Conservation (phyloP, 495 filamentous ascomycete genomes). For the Lichina pygmaea region DNA sequence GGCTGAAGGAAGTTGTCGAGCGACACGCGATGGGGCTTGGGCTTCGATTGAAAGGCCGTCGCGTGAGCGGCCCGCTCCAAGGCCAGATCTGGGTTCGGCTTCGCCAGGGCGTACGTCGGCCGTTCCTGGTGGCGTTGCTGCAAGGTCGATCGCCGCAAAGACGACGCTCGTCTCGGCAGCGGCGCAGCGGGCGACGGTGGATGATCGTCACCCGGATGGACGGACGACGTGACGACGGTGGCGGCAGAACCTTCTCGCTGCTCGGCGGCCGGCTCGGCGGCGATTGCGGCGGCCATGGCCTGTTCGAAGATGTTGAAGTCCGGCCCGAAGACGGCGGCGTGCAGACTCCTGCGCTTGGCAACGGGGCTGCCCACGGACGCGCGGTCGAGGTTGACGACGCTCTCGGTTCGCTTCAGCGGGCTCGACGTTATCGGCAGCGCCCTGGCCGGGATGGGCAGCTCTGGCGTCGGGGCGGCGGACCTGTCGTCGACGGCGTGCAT, state of each 20-base stretch:
- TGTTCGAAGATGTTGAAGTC: slow-evolving; percentile 50
- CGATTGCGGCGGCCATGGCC: slow-evolving; percentile 2
- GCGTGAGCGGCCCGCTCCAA: slow-evolving; percentile 20
- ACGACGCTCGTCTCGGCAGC: slow-evolving; percentile 29
- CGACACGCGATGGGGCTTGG: slow-evolving; percentile 25
- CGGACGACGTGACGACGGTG: neutral
- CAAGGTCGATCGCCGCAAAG: slow-evolving; percentile 61
- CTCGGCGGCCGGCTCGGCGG: neutral
- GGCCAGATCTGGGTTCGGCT: slow-evolving; percentile 6
- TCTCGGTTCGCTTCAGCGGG: slow-evolving; percentile 78
- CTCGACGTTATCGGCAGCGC: slow-evolving; percentile 36
- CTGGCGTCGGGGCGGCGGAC: neutral
- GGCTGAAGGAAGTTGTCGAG: slow-evolving; percentile 44
- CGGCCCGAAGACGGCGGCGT: slow-evolving; percentile 29
- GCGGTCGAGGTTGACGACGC: slow-evolving; percentile 64
- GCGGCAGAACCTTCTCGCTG: neutral
- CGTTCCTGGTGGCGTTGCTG: slow-evolving; percentile 51
- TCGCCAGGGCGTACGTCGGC: slow-evolving; percentile 25
- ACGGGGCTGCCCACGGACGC: slow-evolving; percentile 54
- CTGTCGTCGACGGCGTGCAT: neutral
- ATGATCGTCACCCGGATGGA: neutral
- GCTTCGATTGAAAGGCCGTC: slow-evolving; percentile 23
- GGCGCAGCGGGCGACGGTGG: slow-evolving; percentile 6
- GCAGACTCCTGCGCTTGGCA: slow-evolving; percentile 63
- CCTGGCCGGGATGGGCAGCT: slow-evolving; percentile 1